Evolutionary conservation across 768 basidiomycete species (phyloP).

Genomic region (Macrolepiota albuminosa): DNA sequence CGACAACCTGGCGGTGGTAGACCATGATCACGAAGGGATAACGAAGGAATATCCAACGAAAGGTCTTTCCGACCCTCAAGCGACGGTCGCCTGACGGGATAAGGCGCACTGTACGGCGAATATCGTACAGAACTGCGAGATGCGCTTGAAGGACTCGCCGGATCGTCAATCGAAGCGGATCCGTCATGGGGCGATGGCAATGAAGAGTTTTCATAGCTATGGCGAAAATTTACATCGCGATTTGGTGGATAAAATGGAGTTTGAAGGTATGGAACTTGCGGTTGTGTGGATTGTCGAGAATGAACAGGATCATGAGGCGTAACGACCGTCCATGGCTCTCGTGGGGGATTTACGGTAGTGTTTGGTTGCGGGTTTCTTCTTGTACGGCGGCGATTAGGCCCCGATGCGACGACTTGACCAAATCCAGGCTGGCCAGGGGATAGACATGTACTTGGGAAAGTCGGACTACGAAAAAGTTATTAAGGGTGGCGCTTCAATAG

Average conservation of each 20-base stretch:
- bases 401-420: conserved; percentile 71
- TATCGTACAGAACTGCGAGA: conserved; percentile 17
- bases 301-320: conserved; percentile 24
- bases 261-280: conserved; percentile 9
- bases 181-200: conserved; percentile 1
- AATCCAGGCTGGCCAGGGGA: conserved; percentile 84
- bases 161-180: conserved; percentile 9
- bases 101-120: conserved; percentile 23
- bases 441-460: conserved; percentile 78
- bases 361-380: conserved; percentile 46
- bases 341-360: conserved; percentile 15
- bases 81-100: conserved; percentile 20
- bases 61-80: conserved; percentile 19
- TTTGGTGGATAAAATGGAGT: conserved; percentile 12
- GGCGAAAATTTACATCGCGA: conserved; percentile 12
- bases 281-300: conserved; percentile 4
- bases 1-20: background rate
- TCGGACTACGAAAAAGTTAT: conserved; percentile 40
- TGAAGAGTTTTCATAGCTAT: conserved; percentile 12
- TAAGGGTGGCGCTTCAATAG: background rate
- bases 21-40: conserved; percentile 17
- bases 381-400: conserved; percentile 55
- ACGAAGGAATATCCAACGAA: conserved; percentile 29
- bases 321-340: conserved; percentile 42
- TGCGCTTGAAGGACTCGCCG: conserved; percentile 6